phyloP scores from a whole-genome alignment of 306 rosid genomes.

The Citrullus amarus region DNA sequence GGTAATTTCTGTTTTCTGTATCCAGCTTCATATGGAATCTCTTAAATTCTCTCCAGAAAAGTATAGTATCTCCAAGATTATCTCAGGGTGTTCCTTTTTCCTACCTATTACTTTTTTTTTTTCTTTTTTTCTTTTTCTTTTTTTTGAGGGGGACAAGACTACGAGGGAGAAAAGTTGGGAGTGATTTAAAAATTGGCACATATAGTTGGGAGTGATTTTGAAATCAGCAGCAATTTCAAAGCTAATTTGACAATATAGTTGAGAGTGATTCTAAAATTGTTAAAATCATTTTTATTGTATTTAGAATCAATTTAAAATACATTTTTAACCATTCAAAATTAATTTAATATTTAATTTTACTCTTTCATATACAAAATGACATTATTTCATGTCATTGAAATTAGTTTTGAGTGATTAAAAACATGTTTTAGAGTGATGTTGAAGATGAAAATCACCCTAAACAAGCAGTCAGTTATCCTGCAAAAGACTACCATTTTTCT shows the following conservation, averaged over 20 bases:
- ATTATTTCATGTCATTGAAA: too few species aligned
- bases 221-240: background rate
- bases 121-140: background rate
- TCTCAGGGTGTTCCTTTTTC: background rate
- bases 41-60: background rate
- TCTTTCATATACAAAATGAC: too few species aligned
- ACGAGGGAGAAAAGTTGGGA: background rate
- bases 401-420: too few species aligned
- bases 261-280: too few species aligned
- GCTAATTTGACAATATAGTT: background rate
- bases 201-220: too few species aligned
- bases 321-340: too few species aligned
- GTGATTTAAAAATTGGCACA: background rate
- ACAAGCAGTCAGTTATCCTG: background rate
- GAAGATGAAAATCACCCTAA: too few species aligned
- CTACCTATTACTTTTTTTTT: background rate
- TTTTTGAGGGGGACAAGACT: too few species aligned
- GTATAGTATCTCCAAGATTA: background rate
- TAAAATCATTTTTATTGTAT: too few species aligned
- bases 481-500: background rate
- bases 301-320: too few species aligned
- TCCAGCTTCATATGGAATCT: background rate
- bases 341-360: too few species aligned
- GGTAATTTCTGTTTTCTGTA: conserved; percentile 21
- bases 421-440: too few species aligned